Evolutionary conservation across 1,284 basidiomycete genomes (phyloP).

Genomic region (Inonotus hispidus): DNA sequence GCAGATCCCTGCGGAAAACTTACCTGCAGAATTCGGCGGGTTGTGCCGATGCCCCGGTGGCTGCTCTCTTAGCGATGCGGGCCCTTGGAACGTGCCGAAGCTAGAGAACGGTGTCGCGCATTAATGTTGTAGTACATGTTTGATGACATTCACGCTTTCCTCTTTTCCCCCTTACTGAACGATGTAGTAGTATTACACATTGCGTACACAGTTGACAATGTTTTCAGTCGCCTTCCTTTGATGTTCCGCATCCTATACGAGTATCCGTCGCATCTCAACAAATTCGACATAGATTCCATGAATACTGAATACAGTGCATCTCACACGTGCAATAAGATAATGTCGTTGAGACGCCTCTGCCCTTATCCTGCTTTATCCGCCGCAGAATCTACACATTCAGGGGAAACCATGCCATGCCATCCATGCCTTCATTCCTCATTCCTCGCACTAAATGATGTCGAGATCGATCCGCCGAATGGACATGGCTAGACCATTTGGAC

Average conservation of each 20-base stretch:
- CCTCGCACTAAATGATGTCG: too few relatives aligned
- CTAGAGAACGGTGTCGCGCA: not conserved
- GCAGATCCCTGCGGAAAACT: constrained; percentile 80
- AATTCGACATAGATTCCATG: not conserved
- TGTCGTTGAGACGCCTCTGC: too few relatives aligned
- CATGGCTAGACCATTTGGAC: too few relatives aligned
- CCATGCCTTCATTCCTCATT: too few relatives aligned
- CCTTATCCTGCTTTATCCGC: too few relatives aligned
- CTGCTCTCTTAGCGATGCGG: constrained; percentile 86
- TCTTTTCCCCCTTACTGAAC: not conserved
- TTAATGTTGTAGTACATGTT: not conserved
- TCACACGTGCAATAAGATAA: too few relatives aligned
- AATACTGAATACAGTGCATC: not conserved
- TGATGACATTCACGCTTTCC: not conserved
- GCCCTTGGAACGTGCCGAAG: constrained; percentile 73
- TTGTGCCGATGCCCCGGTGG: constrained; percentile 61
- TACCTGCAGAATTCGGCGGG: constrained; percentile 87
- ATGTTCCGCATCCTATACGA: not conserved
- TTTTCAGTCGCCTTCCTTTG: too few relatives aligned
- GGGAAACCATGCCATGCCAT: too few relatives aligned
- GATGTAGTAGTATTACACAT: not conserved
- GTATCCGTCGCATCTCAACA: not conserved
- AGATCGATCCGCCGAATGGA: too few relatives aligned
- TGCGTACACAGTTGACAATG: too few relatives aligned
- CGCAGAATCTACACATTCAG: too few relatives aligned